Conservation (phyloP, 164 flowering plant genomes). For the Tinospora cordifolia region DNA sequence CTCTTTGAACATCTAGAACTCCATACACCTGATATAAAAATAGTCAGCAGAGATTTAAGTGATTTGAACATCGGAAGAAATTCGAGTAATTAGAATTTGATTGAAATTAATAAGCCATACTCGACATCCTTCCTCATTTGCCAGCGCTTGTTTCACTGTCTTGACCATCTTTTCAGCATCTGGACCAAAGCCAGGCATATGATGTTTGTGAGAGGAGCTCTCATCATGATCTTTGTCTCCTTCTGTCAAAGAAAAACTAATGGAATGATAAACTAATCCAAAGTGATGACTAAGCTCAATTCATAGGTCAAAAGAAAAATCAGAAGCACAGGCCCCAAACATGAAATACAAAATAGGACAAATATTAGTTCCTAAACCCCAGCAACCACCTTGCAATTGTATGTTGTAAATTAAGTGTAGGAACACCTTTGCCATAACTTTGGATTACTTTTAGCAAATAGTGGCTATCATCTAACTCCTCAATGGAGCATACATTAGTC, state of each 20-base stretch:
- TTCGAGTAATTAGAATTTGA: too few relatives aligned
- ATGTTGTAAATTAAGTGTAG: too few relatives aligned
- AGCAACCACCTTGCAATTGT: too few relatives aligned
- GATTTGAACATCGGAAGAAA: not conserved
- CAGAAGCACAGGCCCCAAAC: too few relatives aligned
- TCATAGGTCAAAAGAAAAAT: not conserved
- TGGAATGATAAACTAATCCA: not conserved
- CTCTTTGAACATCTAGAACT: slow-evolving; percentile 90
- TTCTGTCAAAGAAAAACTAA: slow-evolving; percentile 23
- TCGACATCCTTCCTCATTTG: slow-evolving; percentile 91
- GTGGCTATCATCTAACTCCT: too few relatives aligned
- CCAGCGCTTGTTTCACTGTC: slow-evolving; percentile 77
- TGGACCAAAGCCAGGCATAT: slow-evolving; percentile 61
- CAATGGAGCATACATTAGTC: too few relatives aligned
- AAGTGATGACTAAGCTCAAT: not conserved
- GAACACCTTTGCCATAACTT: too few relatives aligned
- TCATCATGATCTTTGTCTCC: slow-evolving; percentile 46
- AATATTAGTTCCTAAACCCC: too few relatives aligned
- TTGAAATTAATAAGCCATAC: slow-evolving; percentile 27
- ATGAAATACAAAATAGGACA: too few relatives aligned
- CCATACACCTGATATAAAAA: slow-evolving; percentile 79
- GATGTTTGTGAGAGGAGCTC: slow-evolving; percentile 33
- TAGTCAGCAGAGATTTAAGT: not conserved
- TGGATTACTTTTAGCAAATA: too few relatives aligned
- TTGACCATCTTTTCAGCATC: slow-evolving; percentile 71